Conservation (phyloP, 129 eudicot genomes). For the Helichrysum umbraculigerum region DNA sequence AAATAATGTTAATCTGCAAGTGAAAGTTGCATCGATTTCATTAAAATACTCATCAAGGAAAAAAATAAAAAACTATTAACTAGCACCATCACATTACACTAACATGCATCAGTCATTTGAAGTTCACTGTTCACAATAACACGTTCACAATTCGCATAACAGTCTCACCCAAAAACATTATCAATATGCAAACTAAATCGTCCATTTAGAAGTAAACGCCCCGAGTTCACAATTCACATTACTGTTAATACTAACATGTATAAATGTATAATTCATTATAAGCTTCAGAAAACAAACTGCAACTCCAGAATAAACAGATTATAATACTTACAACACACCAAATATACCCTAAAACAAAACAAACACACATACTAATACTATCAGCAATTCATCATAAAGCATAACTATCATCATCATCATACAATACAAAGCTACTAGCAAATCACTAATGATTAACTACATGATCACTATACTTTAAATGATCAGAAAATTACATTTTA, state of each 20-base stretch:
- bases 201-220: not conserved
- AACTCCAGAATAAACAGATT: not conserved
- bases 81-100: not conserved
- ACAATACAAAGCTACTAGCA: not conserved
- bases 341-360: not conserved
- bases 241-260: not conserved
- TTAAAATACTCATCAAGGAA: not conserved
- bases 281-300: not conserved
- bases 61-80: not conserved
- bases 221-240: not conserved
- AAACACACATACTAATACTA: not conserved
- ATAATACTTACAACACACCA: not conserved
- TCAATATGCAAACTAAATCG: not conserved
- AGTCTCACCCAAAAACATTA: not conserved
- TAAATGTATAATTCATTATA: not conserved
- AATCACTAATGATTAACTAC: not conserved
- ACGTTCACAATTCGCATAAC: not conserved
- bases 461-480: not conserved
- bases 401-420: not conserved
- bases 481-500: not conserved
- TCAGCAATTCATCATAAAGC: not conserved
- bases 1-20: not conserved
- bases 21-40: not conserved
- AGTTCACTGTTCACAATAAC: not conserved
- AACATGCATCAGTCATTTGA: not conserved